Conservation (phyloP, 306 rosid genomes). For the Herpetospermum pedunculosum region DNA sequence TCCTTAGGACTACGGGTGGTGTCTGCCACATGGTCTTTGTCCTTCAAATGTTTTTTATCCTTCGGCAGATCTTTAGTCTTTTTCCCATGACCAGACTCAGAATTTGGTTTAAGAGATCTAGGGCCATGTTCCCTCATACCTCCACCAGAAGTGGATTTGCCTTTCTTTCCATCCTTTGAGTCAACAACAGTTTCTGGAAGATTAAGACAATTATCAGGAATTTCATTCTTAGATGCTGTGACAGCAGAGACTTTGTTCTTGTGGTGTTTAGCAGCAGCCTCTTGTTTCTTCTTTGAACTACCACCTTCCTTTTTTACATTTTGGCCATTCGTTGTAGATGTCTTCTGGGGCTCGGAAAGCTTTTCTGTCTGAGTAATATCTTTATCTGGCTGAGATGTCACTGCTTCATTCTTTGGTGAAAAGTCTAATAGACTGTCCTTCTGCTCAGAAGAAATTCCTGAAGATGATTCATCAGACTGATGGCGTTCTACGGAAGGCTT, state of each 20-base stretch:
- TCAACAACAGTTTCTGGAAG: slow-evolving; percentile 29
- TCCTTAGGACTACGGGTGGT: slow-evolving; percentile 22
- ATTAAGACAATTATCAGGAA: slow-evolving; percentile 20
- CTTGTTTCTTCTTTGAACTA: slow-evolving; percentile 37
- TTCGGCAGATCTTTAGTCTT: slow-evolving; percentile 32
- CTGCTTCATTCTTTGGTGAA: slow-evolving; percentile 24
- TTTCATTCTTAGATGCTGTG: slow-evolving; percentile 27
- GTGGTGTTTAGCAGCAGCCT: slow-evolving; percentile 28
- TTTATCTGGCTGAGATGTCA: slow-evolving; percentile 23
- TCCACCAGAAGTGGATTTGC: slow-evolving; percentile 26
- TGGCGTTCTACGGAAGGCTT: slow-evolving; percentile 25
- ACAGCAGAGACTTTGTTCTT: slow-evolving; percentile 27
- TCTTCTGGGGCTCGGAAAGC: slow-evolving; percentile 29
- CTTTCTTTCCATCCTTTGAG: slow-evolving; percentile 36
- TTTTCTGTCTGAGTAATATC: slow-evolving; percentile 24
- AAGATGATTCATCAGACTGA: slow-evolving; percentile 37
- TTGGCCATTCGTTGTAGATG: slow-evolving; percentile 30
- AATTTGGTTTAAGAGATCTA: slow-evolving; percentile 26
- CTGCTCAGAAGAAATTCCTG: slow-evolving; percentile 31
- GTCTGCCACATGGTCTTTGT: slow-evolving; percentile 19
- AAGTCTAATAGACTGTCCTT: slow-evolving; percentile 24
- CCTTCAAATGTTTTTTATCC: slow-evolving; percentile 26
- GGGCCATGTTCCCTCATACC: slow-evolving; percentile 23
- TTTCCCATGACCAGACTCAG: slow-evolving; percentile 29
- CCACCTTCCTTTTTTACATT: slow-evolving; percentile 37